Base-by-base conservation (phyloP, 2,329 filamentous ascomycete genomes). In the Colletotrichum eremochloae region DNA sequence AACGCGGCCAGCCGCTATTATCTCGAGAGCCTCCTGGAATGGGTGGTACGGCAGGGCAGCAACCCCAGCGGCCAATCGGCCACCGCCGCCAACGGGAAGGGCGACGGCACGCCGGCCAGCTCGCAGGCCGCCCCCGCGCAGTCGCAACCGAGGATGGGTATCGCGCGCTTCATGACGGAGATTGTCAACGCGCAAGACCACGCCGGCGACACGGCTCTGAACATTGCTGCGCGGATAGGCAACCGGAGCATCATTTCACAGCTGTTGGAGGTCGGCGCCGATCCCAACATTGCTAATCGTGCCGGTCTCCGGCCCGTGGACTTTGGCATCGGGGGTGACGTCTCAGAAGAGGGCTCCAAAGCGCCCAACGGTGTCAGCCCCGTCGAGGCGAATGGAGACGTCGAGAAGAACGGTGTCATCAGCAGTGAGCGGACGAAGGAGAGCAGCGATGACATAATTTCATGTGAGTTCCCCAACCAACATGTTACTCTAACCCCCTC, bases 171-270 rank as follows among this genome's bases (percentile, higher is more conserved):
- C 83, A 97, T 99, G 89, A 94, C 93, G 61, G 95, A 98, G 79
- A 97, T 99, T 81, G 96, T 99, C 72, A 98, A 99, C 77, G 93
- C 95, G 0, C 93, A 96, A 77, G 96, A 99, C 81, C 95, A 95
- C 77, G 93, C 93, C 44, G 96, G 96, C 0, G 97, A 99, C 79
- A 99, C 96, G 0, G 96, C 96, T 0, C 86, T 99, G 29, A 98
- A 98, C 76, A 92, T 98, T 74, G 96, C 96, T 2, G 95, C 96
- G 1, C 89, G 96, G 73, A 97, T 98, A 76, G 94, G 95, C 31
- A 98, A 97, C 80, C 89, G 93, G 67, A 97, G 94, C 77, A 97
- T 99, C 77, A 97, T 98, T 70, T 96, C 95, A n/a, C 96, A 99
- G 80, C 86, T 99, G 42, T 87, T 98, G 14, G 96, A 99, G 82